These are phyloP conservation scores for Kickxella alabastrina DNA, from an alignment of 192 early-diverging fungal genomes.

Conservation along the genomic window DNA sequence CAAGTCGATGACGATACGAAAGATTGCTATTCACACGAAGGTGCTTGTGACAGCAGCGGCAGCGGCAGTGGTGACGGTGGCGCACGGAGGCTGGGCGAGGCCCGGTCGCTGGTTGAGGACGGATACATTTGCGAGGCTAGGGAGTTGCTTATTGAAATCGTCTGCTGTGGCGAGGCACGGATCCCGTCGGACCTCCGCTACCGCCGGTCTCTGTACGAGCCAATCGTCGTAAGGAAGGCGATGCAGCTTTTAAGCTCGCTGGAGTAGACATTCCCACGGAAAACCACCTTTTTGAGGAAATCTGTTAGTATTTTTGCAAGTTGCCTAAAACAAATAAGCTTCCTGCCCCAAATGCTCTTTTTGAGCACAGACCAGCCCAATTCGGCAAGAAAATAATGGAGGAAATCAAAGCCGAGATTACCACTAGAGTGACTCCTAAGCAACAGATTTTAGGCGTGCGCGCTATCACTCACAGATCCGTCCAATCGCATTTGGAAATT, in stretches of 20 bases:
- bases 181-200: not conserved
- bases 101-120: conserved; percentile 2
- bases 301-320: too few relatives aligned
- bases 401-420: too few relatives aligned
- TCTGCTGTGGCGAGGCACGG: not conserved
- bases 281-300: too few relatives aligned
- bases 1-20: not conserved
- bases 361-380: too few relatives aligned
- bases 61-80: not conserved
- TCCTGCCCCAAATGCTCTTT: too few relatives aligned
- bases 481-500: too few relatives aligned
- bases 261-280: too few relatives aligned
- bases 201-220: not conserved
- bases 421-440: too few relatives aligned
- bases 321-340: too few relatives aligned
- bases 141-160: conserved; percentile 10
- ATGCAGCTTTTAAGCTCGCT: not conserved
- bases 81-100: conserved; percentile 1
- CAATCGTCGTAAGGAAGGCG: not conserved
- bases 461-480: too few relatives aligned
- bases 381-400: too few relatives aligned
- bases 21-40: not conserved
- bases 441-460: too few relatives aligned
- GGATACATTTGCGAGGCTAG: conserved; percentile 16
- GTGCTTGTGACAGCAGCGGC: not conserved